These are phyloP conservation scores for Trichosporon sp. DNA, from an alignment of 1,284 basidiomycete species.

Conservation along the genomic window DNA sequence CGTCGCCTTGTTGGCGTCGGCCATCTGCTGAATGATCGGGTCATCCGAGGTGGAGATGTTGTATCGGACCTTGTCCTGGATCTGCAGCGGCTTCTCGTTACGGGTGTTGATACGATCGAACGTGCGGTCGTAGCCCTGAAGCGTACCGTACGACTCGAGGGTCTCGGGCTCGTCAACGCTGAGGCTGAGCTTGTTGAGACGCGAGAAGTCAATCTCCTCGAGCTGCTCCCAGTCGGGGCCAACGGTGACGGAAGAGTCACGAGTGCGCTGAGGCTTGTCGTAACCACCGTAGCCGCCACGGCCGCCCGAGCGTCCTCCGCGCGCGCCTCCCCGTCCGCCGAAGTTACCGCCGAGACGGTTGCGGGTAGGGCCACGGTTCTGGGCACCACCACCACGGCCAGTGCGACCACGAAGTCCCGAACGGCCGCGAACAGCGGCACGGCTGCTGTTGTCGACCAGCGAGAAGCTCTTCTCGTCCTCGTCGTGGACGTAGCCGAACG, in stretches of 20 bases:
- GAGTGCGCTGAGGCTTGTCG: constrained; percentile 87
- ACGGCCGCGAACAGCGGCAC: constrained; percentile 54
- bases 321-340: constrained; percentile 36
- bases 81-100: constrained; percentile 80
- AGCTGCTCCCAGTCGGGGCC: constrained; percentile 87
- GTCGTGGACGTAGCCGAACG: constrained; percentile 97
- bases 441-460: constrained; percentile 69
- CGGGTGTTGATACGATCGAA: constrained; percentile 96
- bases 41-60: constrained; percentile 97
- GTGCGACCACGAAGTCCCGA: constrained; percentile 15
- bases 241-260: constrained; percentile 92
- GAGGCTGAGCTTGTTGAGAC: constrained; percentile 82
- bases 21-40: constrained; percentile 85
- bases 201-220: constrained; percentile 95
- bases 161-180: constrained; percentile 87
- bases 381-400: neutral
- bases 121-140: constrained; percentile 89
- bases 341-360: constrained; percentile 21
- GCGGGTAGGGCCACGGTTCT: constrained; percentile 36
- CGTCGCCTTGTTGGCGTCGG: constrained; percentile 68
- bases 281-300: constrained; percentile 81
- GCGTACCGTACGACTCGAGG: constrained; percentile 76
- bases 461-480: constrained; percentile 98
- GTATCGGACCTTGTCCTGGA: constrained; percentile 92
- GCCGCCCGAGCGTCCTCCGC: constrained; percentile 56